A percentile compares a stretch with the other conserved stretches of the same genome.
Conservation (phyloP, 1,139 yeast genomes). For the Kazachstania sp. region DNA sequence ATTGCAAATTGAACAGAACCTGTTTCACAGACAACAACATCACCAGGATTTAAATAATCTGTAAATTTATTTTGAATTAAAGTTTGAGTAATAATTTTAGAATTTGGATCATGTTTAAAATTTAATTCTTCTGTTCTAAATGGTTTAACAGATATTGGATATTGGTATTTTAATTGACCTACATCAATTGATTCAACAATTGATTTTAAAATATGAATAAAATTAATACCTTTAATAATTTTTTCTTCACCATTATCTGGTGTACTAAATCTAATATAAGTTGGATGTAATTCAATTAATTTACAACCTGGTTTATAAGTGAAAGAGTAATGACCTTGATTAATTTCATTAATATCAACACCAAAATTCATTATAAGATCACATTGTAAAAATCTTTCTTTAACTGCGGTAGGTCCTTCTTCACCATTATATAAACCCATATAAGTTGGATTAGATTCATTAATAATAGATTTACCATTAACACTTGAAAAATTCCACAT, state of each 20-base stretch:
- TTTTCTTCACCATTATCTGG: conserved; percentile 10
- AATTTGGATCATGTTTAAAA: conserved; percentile 20
- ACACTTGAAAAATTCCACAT: conserved; percentile 25
- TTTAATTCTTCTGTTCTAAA: conserved; percentile 6
- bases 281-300: conserved; percentile 32
- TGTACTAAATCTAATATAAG: conserved; percentile 37
- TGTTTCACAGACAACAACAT: conserved; percentile 63
- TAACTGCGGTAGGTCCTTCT: conserved; percentile 15
- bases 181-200: conserved; percentile 33
- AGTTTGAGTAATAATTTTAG: conserved; percentile 17
- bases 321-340: conserved; percentile 41
- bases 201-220: conserved; percentile 40
- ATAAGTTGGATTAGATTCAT: conserved; percentile 51
- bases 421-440: conserved; percentile 49
- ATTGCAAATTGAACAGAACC: conserved; percentile 70
- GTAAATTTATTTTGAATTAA: conserved; percentile 16
- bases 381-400: conserved; percentile 20
- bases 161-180: conserved; percentile 23
- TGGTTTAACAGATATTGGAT: conserved; percentile 8
- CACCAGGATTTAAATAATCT: conserved; percentile 43
- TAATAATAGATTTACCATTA: conserved; percentile 37
- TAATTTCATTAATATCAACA: conserved; percentile 44
- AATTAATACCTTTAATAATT: conserved; percentile 34
- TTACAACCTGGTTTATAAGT: conserved; percentile 25
- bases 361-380: conserved; percentile 50